A percentile compares a stretch with the other conserved stretches of the same genome.
These are phyloP conservation scores for Solanum lycopersicoides DNA, from an alignment of 257 asterid genomes.

Conservation along the genomic window DNA sequence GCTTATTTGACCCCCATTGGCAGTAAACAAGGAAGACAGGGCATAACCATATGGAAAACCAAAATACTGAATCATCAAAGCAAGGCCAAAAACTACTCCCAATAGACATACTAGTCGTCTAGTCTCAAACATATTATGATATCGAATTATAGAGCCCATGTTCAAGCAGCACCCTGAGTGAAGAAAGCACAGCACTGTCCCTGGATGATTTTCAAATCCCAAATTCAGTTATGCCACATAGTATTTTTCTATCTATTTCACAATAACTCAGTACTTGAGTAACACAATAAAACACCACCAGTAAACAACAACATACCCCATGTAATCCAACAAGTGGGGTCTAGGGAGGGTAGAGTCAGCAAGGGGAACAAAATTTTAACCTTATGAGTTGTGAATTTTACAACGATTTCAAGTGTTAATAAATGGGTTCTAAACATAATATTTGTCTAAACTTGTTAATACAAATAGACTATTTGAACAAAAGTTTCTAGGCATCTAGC, in stretches of 20 bases:
- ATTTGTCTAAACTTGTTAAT: too few species aligned
- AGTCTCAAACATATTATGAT: slow-evolving; percentile 33
- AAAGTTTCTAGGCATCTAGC: neutral
- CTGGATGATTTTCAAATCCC: slow-evolving; percentile 11
- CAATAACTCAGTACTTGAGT: neutral
- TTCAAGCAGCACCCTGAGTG: slow-evolving; percentile 3
- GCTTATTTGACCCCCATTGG: slow-evolving; percentile 18
- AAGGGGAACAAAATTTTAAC: neutral
- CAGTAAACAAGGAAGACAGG: slow-evolving; percentile 31
- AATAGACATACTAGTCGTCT: slow-evolving; percentile 46
- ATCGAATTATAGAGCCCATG: slow-evolving; percentile 39
- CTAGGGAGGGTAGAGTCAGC: neutral
- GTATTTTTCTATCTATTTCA: neutral
- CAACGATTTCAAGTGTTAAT: neutral
- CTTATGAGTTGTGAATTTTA: neutral
- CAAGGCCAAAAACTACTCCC: slow-evolving; percentile 38
- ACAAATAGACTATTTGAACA: neutral
- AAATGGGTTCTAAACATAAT: neutral
- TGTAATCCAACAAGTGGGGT: neutral
- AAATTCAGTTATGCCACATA: neutral
- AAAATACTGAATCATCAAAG: slow-evolving; percentile 50
- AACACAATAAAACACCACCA: neutral
- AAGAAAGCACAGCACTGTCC: neutral
- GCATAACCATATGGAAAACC: slow-evolving; percentile 51
- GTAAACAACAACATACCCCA: neutral